Base-by-base conservation (phyloP, 306 rosid species). In the Begonia fuchsioides region DNA sequence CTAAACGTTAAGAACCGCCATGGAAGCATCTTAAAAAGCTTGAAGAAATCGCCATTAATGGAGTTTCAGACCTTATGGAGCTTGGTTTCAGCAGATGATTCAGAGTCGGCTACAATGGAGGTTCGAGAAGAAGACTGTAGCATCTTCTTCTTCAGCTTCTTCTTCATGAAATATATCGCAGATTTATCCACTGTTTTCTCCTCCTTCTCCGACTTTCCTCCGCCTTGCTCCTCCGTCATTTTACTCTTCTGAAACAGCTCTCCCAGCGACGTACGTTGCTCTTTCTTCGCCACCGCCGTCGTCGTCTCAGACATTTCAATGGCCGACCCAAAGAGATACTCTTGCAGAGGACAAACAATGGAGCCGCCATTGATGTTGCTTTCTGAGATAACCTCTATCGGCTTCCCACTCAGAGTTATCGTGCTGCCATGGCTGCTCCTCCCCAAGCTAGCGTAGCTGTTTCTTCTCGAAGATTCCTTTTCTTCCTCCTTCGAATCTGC, bases 361-460 rank as follows among this genome's bases (percentile, higher is more conserved):
- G 77, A 38, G 49, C 57, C 68, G 15, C 75, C 82, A 45, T 68
- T 71, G 20, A 52, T 75, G 54, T 71, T 75, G 58, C 69, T 19
- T 17, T 54, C 76, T 18, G 57, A 26, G 35, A 26, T 2, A 5
- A 67, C 80, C 56, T 83, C 94, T 9, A 69, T 50, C 26, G 82
- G 70, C 64, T 87, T 87, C 35, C 92, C 94, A 58, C 69, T 68
- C 0, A 82, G 83, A 32, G 94, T 79, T 55, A 75, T 69, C 39
- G 71, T 69, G 85, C 88, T 86, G 1, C 68, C 85, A 45, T 88
- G 88, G 60, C 96, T 82, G 18, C 76, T 82, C 60, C 94, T 68
- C 20, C 92, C 96, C 15, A 71, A 60, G 70, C 96, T 87, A 1
- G 77, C 94, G 39, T 79, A 84, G 76, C 92, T 83, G 53, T 74